phyloP scores from a whole-genome alignment of 352 stramenopile genomes.

The Globisporangium polare region DNA sequence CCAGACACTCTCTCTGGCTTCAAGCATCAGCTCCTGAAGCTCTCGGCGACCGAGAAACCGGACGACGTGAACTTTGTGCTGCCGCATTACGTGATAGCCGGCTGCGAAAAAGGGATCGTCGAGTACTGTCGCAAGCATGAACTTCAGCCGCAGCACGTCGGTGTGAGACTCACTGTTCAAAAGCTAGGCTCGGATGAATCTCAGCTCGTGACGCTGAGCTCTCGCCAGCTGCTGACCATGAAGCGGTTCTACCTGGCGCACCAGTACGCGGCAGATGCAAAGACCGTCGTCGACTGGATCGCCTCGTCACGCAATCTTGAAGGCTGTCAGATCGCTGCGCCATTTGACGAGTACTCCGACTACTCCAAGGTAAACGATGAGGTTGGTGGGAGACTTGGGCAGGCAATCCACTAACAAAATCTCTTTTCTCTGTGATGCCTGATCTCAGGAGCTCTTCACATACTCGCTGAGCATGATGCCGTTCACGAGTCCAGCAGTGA shows the following conservation, averaged over 20 bases:
- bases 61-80: slow-evolving; percentile 9
- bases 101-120: not conserved
- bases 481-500: not conserved
- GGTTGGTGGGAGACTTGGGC: not conserved
- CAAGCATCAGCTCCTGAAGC: slow-evolving; percentile 1
- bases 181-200: not conserved
- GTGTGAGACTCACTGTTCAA: not conserved
- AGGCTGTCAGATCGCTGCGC: not conserved
- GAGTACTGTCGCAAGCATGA: slow-evolving; percentile 1
- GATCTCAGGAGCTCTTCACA: not conserved
- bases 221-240: slow-evolving; percentile 2
- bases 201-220: not conserved
- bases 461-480: not conserved
- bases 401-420: not conserved
- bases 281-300: not conserved
- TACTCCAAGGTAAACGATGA: not conserved
- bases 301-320: not conserved
- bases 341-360: not conserved
- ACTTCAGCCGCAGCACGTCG: not conserved
- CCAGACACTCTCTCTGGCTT: slow-evolving; percentile 2
- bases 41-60: not conserved
- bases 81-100: slow-evolving; percentile 9
- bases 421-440: not conserved
- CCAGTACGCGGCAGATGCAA: not conserved
- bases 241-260: slow-evolving; percentile 3